Evolutionary conservation across 148 eudicot species (phyloP).

Genomic region (Bassia scoparia): DNA sequence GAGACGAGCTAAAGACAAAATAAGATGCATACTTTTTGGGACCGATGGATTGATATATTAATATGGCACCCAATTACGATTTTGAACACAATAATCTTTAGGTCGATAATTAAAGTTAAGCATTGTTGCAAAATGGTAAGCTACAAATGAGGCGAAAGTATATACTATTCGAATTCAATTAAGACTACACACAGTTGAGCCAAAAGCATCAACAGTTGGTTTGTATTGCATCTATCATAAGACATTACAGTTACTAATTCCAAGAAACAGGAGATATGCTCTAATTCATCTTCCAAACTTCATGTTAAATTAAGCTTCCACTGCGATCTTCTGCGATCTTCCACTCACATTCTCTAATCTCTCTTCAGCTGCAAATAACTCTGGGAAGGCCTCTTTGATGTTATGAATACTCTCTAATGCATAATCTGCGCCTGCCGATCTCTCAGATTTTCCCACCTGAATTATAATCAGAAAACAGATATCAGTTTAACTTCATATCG

Average conservation of each 20-base stretch:
- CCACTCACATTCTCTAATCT: conserved; percentile 40
- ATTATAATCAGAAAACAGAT: neutral
- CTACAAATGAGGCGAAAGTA: neutral
- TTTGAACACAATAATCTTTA: too few species aligned
- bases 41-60: too few species aligned
- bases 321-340: conserved; percentile 46
- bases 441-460: conserved; percentile 76
- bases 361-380: conserved; percentile 56
- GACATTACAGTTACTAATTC: neutral
- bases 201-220: neutral
- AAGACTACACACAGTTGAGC: neutral
- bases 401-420: conserved; percentile 90
- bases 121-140: too few species aligned
- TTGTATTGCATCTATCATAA: neutral
- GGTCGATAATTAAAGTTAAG: too few species aligned
- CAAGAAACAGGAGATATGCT: neutral
- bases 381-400: conserved; percentile 80
- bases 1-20: too few species aligned
- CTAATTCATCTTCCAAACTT: neutral
- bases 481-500: neutral
- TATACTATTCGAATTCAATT: neutral
- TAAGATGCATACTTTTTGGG: too few species aligned
- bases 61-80: too few species aligned
- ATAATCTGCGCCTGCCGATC: conserved; percentile 54
- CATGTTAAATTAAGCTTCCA: conserved; percentile 47